phyloP scores from a whole-genome alignment of 2,329 filamentous ascomycete genomes.

The Trichoderma guizhouense region DNA sequence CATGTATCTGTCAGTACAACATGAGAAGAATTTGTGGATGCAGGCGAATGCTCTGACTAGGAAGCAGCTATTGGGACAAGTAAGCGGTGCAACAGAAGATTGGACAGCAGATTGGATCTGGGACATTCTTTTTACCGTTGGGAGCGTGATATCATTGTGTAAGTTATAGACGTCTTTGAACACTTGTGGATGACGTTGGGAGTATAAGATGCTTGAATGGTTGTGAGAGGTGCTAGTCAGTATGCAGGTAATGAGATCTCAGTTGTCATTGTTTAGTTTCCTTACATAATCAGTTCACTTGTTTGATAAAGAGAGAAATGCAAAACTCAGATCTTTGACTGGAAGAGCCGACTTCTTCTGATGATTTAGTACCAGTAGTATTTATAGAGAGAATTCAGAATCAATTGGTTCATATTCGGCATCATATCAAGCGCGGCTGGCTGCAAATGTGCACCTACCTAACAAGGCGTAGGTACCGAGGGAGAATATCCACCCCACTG shows the following conservation, averaged over 20 bases:
- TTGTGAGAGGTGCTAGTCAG: neutral
- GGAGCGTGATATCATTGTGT: neutral
- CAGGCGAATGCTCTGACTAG: constrained; percentile 32
- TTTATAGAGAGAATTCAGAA: neutral
- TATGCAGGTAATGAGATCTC: neutral
- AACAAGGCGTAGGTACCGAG: neutral
- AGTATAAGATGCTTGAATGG: neutral
- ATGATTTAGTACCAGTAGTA: neutral
- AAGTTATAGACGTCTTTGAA: neutral
- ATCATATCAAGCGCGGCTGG: neutral
- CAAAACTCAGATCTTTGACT: neutral
- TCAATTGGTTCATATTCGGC: neutral
- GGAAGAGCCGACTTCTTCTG: neutral
- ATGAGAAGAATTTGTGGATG: constrained; percentile 31
- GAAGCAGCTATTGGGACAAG: constrained; percentile 26
- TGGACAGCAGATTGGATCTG: neutral
- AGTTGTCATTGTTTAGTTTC: neutral
- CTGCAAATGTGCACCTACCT: neutral
- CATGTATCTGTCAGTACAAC: neutral
- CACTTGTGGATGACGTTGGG: neutral
- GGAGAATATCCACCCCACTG: neutral
- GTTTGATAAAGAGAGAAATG: neutral
- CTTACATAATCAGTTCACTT: neutral
- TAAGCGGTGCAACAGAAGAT: neutral
- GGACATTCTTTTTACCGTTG: neutral